These are phyloP conservation scores for Aspergillus taichungensis DNA, from an alignment of 495 filamentous ascomycete species.

Conservation along the genomic window DNA sequence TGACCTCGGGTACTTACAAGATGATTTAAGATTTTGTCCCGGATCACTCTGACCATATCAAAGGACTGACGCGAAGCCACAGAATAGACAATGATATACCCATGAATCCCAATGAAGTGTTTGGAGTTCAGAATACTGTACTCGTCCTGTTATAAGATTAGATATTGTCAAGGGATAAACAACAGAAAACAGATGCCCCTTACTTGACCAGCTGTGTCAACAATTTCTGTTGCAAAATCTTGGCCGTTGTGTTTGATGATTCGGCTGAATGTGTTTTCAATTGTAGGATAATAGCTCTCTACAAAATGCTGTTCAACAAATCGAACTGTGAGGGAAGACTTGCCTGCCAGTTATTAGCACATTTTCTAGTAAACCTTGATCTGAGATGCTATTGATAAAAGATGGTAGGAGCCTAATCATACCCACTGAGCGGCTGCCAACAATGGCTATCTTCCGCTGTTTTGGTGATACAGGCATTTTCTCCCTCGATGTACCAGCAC, in stretches of 20 bases:
- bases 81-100: slow-evolving; percentile 97
- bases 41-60: slow-evolving; percentile 90
- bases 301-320: slow-evolving; percentile 98
- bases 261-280: slow-evolving; percentile 97
- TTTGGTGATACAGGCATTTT: slow-evolving; percentile 79
- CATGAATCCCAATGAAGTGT: slow-evolving; percentile 99
- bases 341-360: slow-evolving; percentile 48
- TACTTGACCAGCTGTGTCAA: slow-evolving; percentile 97
- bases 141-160: slow-evolving; percentile 61
- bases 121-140: slow-evolving; percentile 97
- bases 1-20: slow-evolving; percentile 49
- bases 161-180: slow-evolving; percentile 4
- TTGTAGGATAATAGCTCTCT: slow-evolving; percentile 97
- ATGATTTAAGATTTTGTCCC: slow-evolving; percentile 96
- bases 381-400: not conserved
- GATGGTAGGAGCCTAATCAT: slow-evolving; percentile 19
- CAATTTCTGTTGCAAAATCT: slow-evolving; percentile 93
- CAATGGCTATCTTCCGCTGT: slow-evolving; percentile 96
- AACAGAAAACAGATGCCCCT: slow-evolving; percentile 13
- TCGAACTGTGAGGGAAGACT: slow-evolving; percentile 94
- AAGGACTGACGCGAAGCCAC: slow-evolving; percentile 89
- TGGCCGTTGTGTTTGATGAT: slow-evolving; percentile 86
- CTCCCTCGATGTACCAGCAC: not conserved
- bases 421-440: slow-evolving; percentile 96
- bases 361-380: not conserved